Conservation (phyloP, 176 grass and related monocot genomes). For the Oropetium thomaeum region DNA sequence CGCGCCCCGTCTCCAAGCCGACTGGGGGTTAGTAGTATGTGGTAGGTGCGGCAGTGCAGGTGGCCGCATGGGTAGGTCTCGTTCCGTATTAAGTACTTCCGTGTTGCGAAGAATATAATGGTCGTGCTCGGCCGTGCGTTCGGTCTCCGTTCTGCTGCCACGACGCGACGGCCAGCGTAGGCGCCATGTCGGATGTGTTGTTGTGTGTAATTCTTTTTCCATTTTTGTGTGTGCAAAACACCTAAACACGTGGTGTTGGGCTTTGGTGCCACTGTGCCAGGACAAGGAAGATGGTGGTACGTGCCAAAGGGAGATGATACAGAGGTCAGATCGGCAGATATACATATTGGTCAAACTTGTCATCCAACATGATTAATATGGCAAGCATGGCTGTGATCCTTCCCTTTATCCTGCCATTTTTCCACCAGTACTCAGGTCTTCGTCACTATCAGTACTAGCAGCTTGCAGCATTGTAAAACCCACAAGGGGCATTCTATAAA, state of each 20-base stretch:
- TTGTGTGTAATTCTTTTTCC: not conserved
- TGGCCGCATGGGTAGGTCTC: not conserved
- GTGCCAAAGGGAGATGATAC: not conserved
- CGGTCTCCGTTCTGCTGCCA: slow-evolving; percentile 8
- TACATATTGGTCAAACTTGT: slow-evolving; percentile 16
- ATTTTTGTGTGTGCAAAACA: not conserved
- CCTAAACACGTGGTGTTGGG: slow-evolving; percentile 28
- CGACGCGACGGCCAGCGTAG: not conserved
- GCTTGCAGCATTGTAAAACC: no score
- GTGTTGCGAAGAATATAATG: not conserved
- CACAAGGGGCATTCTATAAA: not conserved
- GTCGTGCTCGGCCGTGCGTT: not conserved
- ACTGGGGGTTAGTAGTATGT: no score
- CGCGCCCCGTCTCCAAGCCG: no score
- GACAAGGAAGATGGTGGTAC: not conserved
- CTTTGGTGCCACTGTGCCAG: not conserved
- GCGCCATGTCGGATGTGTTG: slow-evolving; percentile 11
- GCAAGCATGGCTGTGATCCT: not conserved
- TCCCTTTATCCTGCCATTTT: not conserved
- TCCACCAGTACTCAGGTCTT: not conserved
- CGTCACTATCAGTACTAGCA: no score
- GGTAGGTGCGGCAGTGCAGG: not conserved
- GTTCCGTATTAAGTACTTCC: no score
- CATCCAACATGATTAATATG: not conserved
- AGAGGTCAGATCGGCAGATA: no score